These are phyloP conservation scores for Akanthomyces muscarius DNA, from an alignment of 2,329 filamentous ascomycete species.

Conservation along the genomic window DNA sequence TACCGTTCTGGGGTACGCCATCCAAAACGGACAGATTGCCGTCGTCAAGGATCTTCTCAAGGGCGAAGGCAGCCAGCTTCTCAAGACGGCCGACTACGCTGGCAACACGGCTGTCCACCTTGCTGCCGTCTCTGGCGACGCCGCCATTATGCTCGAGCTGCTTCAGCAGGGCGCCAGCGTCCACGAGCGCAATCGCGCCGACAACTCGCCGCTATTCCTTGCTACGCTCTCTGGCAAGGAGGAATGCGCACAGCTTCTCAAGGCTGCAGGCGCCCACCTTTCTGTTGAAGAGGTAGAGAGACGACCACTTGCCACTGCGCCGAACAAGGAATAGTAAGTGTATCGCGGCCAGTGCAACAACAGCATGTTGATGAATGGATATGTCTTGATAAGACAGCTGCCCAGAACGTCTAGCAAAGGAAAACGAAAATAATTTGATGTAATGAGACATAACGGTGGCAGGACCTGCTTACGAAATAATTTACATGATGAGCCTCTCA, in stretches of 20 bases:
- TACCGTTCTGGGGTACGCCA: constrained; percentile 68
- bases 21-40: constrained; percentile 64
- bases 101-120: constrained; percentile 69
- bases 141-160: constrained; percentile 55
- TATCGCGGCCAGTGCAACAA: not conserved
- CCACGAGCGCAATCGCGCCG: constrained; percentile 59
- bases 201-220: constrained; percentile 63
- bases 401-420: not conserved
- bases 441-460: not conserved
- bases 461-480: not conserved
- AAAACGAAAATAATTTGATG: not conserved
- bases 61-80: constrained; percentile 59
- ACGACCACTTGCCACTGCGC: constrained; percentile 17
- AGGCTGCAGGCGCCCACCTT: constrained; percentile 56
- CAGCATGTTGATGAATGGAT: not conserved
- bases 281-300: constrained; percentile 39
- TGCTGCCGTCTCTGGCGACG: constrained; percentile 51
- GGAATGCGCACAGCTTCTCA: constrained; percentile 51
- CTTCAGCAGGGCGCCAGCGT: constrained; percentile 62
- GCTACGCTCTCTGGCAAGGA: constrained; percentile 55
- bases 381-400: not conserved
- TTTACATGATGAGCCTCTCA: not conserved
- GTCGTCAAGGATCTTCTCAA: constrained; percentile 65
- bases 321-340: not conserved
- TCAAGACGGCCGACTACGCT: constrained; percentile 75